Evolutionary conservation across 176 grass and related monocot species (phyloP), one percentile per base, ranked within the genome.

Genomic region (Dactylis glomerata): DNA sequence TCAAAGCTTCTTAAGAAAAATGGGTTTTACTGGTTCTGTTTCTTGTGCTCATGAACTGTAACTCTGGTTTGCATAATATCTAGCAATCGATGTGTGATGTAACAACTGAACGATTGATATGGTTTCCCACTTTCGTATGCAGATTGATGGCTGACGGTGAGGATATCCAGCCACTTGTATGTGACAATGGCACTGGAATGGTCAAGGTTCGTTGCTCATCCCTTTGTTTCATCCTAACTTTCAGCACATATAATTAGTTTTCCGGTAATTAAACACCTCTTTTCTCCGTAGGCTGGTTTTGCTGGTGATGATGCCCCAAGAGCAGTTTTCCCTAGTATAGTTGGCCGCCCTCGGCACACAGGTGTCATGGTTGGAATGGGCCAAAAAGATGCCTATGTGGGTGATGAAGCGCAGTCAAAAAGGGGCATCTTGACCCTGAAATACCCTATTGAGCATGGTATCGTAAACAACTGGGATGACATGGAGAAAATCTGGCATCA

Each of bases 401-500:
- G 82, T n/a, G 82, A 84, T 23, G 82, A 84, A 49, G 82, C 82
- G 3, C 82, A 84, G 23, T 84, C 82, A 54, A 84, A 84, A 84
- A 84, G 82, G 49, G 82, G 82, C 54, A 84, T 84, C 59, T 65
- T 84, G 73, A 84, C 82, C 10, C 65, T 84, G 73, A 84, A 84
- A 54, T 84, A 84, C 73, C 82, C 84, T 5, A 86, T 86, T 49
- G 84, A 86, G 65, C 84, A 86, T 86, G 84, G 84, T 46, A 86
- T 86, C 5, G 84, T 86, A 41, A 86, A 36, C 84, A 86, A 80
- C 84, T 86, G 84, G 84, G 84, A 86, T 72, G 84, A 86, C 76
- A 86, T 86, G 84, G 84, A 86, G 84, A 86, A 86, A 65, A 86
- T 86, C 40, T 86, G 84, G 84, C 84, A 86, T 64, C 84, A 86